Percentiles rank a stretch among this genome's conserved stretches.
Evolutionary conservation across 2,329 filamentous ascomycete species (phyloP).

Genomic region (Dothistroma pini): DNA sequence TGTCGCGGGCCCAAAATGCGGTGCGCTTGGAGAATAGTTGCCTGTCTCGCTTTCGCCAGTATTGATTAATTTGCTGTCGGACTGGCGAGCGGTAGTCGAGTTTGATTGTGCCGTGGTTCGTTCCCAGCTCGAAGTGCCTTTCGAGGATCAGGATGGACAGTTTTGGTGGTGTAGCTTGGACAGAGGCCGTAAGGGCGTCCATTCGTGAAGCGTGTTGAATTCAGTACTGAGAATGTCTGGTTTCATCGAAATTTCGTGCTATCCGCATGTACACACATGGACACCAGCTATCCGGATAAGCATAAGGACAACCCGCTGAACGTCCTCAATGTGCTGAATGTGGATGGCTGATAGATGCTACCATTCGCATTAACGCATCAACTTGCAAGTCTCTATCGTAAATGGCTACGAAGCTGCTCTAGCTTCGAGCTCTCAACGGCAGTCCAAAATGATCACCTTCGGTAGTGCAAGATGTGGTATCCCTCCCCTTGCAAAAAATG

Average conservation of each 20-base stretch:
- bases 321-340: background rate
- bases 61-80: too few relatives aligned
- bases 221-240: background rate
- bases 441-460: background rate
- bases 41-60: too few relatives aligned
- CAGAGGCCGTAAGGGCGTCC: too few relatives aligned
- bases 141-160: too few relatives aligned
- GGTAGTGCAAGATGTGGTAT: conserved; percentile 1
- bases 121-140: too few relatives aligned
- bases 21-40: too few relatives aligned
- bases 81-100: too few relatives aligned
- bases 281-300: background rate
- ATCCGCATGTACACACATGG: background rate
- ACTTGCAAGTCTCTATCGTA: background rate
- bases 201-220: too few relatives aligned
- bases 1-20: too few relatives aligned
- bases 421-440: background rate
- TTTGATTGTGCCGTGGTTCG: too few relatives aligned
- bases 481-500: background rate
- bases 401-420: conserved; percentile 1
- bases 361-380: background rate
- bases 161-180: too few relatives aligned
- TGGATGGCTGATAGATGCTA: background rate
- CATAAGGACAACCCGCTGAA: background rate
- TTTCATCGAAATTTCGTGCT: background rate